phyloP scores from a whole-genome alignment of 768 basidiomycete genomes.

The Phlegmacium glaucopus region DNA sequence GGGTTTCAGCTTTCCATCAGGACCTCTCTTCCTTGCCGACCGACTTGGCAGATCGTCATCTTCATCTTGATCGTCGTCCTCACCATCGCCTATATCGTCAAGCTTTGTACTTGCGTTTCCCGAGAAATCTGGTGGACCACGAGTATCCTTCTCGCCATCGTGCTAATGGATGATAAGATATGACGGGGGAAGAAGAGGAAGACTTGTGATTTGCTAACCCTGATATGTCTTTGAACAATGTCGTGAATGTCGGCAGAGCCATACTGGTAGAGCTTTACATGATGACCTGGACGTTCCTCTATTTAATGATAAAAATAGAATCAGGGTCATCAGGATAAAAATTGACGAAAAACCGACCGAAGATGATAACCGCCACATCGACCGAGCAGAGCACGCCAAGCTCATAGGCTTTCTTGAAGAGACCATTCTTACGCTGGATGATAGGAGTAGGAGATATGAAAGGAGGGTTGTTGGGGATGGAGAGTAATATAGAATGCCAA shows the following conservation, averaged over 20 bases:
- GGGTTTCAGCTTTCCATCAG: slow-evolving; percentile 31
- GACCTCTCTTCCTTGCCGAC: slow-evolving; percentile 24
- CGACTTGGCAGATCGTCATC: slow-evolving; percentile 28
- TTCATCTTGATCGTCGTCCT: slow-evolving; percentile 40
- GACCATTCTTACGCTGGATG: slow-evolving; percentile 77
- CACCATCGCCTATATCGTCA: slow-evolving; percentile 36
- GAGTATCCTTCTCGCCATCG: slow-evolving; percentile 48
- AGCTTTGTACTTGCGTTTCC: slow-evolving; percentile 28
- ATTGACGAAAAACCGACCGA: slow-evolving; percentile 35
- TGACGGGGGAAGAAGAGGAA: slow-evolving; percentile 6
- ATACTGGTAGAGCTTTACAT: slow-evolving; percentile 80
- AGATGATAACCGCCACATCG: slow-evolving; percentile 86
- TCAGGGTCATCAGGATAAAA: slow-evolving; percentile 17
- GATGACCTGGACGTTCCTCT: slow-evolving; percentile 79
- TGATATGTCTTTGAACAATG: slow-evolving; percentile 66
- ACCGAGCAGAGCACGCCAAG: slow-evolving; percentile 89
- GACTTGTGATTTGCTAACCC: slow-evolving; percentile 25
- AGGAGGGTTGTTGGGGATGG: too few relatives aligned
- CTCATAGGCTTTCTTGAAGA: slow-evolving; percentile 91
- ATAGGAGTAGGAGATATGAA: slow-evolving; percentile 7
- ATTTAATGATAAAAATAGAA: slow-evolving; percentile 41
- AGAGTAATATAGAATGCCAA: slow-evolving; percentile 40
- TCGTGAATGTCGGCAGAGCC: slow-evolving; percentile 67
- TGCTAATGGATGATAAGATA: slow-evolving; percentile 28
- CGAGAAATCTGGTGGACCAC: slow-evolving; percentile 44